Conservation (phyloP, 2,329 filamentous ascomycete genomes). For the Graphiopsis chlorocephala region DNA sequence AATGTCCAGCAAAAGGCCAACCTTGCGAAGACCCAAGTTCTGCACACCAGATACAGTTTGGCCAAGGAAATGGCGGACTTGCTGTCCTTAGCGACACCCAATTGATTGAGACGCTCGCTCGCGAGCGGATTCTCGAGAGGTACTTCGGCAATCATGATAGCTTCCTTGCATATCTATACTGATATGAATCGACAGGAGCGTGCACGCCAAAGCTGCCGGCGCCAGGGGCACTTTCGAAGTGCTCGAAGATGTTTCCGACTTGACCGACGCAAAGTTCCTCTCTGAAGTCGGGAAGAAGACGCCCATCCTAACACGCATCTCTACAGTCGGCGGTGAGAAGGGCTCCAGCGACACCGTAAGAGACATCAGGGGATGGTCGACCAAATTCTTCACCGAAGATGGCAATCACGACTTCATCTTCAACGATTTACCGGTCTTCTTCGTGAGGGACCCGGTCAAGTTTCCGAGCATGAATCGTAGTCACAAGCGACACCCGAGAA, state of each 20-base stretch:
- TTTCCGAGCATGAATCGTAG: slow-evolving; percentile 41
- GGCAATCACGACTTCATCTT: slow-evolving; percentile 53
- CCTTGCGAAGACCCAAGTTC: slow-evolving; percentile 8
- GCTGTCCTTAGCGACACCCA: slow-evolving; percentile 57
- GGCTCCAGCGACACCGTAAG: slow-evolving; percentile 49
- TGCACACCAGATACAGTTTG: slow-evolving; percentile 4
- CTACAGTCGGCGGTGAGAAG: slow-evolving; percentile 40
- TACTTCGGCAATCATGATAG: background rate
- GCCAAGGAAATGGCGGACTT: slow-evolving; percentile 37
- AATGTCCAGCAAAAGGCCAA: background rate
- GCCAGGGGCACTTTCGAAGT: slow-evolving; percentile 50
- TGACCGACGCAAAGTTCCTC: slow-evolving; percentile 56
- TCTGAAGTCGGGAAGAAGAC: slow-evolving; percentile 54
- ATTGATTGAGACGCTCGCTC: slow-evolving; percentile 58
- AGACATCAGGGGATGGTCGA: slow-evolving; percentile 49
- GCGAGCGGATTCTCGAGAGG: slow-evolving; percentile 61
- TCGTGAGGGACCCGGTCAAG: slow-evolving; percentile 43
- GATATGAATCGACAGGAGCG: slow-evolving; percentile 27
- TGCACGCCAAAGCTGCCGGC: slow-evolving; percentile 25
- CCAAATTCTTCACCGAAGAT: slow-evolving; percentile 54
- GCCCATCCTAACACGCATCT: slow-evolving; percentile 47
- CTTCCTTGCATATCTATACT: background rate
- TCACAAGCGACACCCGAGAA: slow-evolving; percentile 33
- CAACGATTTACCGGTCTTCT: slow-evolving; percentile 42
- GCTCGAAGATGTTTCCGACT: slow-evolving; percentile 57